phyloP scores from a whole-genome alignment of 2,329 filamentous ascomycete species.

The Aspergillus sojae region DNA sequence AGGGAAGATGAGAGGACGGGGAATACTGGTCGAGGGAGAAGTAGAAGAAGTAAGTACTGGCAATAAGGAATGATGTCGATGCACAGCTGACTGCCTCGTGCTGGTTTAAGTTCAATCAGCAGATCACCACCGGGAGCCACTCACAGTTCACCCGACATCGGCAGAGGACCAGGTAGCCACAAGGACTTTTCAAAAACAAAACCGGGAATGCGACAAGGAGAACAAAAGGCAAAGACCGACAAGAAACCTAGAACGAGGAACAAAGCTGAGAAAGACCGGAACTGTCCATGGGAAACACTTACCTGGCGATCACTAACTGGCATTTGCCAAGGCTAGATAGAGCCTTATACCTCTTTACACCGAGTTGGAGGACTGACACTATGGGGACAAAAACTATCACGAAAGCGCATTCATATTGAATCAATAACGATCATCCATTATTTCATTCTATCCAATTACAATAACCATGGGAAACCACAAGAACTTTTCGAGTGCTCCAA shows the following conservation, averaged over 20 bases:
- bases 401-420: background rate
- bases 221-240: slow-evolving; percentile 3
- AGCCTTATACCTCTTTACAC: background rate
- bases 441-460: slow-evolving; percentile 8
- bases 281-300: background rate
- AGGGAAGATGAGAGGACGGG: slow-evolving; percentile 1
- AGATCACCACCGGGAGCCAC: background rate
- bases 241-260: background rate
- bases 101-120: slow-evolving; percentile 5
- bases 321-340: background rate
- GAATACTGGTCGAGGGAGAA: slow-evolving; percentile 7
- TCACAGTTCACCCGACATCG: slow-evolving; percentile 2
- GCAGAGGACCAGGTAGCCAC: background rate
- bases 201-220: background rate
- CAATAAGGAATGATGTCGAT: background rate
- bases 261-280: background rate
- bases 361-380: background rate
- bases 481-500: slow-evolving; percentile 13
- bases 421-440: slow-evolving; percentile 1
- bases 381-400: background rate
- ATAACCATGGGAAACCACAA: slow-evolving; percentile 13
- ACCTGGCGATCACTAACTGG: background rate
- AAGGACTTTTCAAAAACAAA: background rate
- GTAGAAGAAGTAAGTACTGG: slow-evolving; percentile 3
- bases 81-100: background rate